Evolutionary conservation across 1,284 basidiomycete species (phyloP).

Genomic region (Boletus semigastroideus): DNA sequence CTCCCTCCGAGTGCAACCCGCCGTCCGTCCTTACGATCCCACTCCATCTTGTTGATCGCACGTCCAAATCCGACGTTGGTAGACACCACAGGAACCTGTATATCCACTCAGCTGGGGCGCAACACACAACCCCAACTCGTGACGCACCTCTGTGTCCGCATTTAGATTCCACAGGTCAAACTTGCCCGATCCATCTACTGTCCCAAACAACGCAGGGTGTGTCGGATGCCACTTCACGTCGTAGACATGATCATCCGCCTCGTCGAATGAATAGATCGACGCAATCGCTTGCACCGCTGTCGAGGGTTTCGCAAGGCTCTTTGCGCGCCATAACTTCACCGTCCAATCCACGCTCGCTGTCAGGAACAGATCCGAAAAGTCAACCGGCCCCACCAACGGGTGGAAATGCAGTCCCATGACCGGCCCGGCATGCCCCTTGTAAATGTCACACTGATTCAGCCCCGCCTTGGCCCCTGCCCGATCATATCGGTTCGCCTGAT

Average conservation of each 20-base stretch:
- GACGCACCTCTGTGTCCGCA: constrained; percentile 84
- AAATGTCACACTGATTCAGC: constrained; percentile 87
- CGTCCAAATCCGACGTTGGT: constrained; percentile 70
- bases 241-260: constrained; percentile 98
- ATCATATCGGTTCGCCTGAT: constrained; percentile 94
- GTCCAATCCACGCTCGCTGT: constrained; percentile 95
- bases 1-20: constrained; percentile 87
- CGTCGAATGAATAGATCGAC: constrained; percentile 91
- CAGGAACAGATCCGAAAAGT: constrained; percentile 94
- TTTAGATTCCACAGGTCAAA: constrained; percentile 99
- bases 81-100: constrained; percentile 77
- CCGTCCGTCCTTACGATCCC: constrained; percentile 86
- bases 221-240: constrained; percentile 97
- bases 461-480: constrained; percentile 96
- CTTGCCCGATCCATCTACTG: constrained; percentile 90
- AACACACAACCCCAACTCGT: not conserved
- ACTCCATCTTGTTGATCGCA: constrained; percentile 93
- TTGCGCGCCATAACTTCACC: constrained; percentile 89
- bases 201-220: constrained; percentile 93
- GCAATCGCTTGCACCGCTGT: constrained; percentile 57
- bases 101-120: constrained; percentile 4
- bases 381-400: constrained; percentile 84
- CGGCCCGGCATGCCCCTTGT: constrained; percentile 90
- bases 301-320: constrained; percentile 54
- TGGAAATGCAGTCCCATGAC: constrained; percentile 96